Conservation (phyloP, 2,329 filamentous ascomycete species). For the Huntiella decipiens region DNA sequence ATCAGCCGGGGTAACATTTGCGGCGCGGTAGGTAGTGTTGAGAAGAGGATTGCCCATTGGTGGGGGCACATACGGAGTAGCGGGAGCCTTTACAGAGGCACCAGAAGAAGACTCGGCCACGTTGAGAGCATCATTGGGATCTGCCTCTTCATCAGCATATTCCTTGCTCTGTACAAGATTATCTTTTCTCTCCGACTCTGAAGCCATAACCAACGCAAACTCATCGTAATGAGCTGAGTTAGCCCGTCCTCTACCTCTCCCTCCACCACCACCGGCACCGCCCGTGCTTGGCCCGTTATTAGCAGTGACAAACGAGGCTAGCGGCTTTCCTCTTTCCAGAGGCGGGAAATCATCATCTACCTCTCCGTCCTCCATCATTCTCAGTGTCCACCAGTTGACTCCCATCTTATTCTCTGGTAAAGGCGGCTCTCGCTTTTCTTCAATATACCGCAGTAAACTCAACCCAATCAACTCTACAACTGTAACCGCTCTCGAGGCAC, state of each 20-base stretch:
- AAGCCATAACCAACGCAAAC: slow-evolving; percentile 60
- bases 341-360: slow-evolving; percentile 74
- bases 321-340: slow-evolving; percentile 50
- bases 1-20: slow-evolving; percentile 33
- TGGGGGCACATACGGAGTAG: slow-evolving; percentile 12
- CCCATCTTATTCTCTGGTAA: slow-evolving; percentile 48
- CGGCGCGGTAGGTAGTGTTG: slow-evolving; percentile 37
- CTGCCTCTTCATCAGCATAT: slow-evolving; percentile 33
- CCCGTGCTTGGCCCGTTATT: slow-evolving; percentile 41
- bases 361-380: slow-evolving; percentile 72
- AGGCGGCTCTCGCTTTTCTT: slow-evolving; percentile 53
- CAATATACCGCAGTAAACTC: slow-evolving; percentile 57
- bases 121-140: slow-evolving; percentile 15
- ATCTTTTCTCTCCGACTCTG: slow-evolving; percentile 44
- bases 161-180: slow-evolving; percentile 51
- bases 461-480: slow-evolving; percentile 70
- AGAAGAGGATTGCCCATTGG: slow-evolving; percentile 34
- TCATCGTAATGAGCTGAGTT: slow-evolving; percentile 67
- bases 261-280: slow-evolving; percentile 27
- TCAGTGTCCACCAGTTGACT: slow-evolving; percentile 64
- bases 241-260: slow-evolving; percentile 25
- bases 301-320: slow-evolving; percentile 64
- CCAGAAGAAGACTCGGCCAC: slow-evolving; percentile 14
- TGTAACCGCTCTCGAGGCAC: slow-evolving; percentile 40
- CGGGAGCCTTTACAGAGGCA: slow-evolving; percentile 15